These are phyloP conservation scores for Rubia occidens DNA, from an alignment of 305 asterid species.

Conservation along the genomic window DNA sequence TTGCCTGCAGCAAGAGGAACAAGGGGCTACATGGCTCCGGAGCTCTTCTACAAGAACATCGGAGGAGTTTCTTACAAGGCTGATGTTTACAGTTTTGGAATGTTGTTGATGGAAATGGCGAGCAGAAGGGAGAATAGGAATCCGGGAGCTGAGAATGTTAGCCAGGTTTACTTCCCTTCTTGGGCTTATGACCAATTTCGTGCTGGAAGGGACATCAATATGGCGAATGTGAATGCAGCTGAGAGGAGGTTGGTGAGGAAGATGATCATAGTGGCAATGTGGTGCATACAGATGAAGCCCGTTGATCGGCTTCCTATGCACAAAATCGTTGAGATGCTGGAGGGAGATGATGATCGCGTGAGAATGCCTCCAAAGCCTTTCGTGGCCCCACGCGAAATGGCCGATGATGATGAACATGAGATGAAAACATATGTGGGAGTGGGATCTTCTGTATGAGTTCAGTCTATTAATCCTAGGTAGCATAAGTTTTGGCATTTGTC, in stretches of 20 bases:
- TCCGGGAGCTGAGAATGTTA: constrained; percentile 16
- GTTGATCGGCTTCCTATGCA: constrained; percentile 33
- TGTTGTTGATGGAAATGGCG: constrained; percentile 41
- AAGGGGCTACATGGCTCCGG: constrained; percentile 26
- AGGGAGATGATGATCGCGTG: constrained; percentile 24
- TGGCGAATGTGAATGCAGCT: constrained; percentile 20
- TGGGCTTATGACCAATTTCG: constrained; percentile 31
- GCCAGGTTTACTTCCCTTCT: constrained; percentile 31
- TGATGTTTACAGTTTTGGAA: constrained; percentile 45
- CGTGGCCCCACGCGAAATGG: constrained; percentile 9
- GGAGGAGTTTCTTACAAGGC: constrained; percentile 29
- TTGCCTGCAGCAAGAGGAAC: constrained; percentile 24
- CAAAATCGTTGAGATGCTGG: constrained; percentile 35
- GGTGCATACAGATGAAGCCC: constrained; percentile 39
- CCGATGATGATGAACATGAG: constrained; percentile 16
- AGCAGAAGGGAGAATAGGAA: constrained; percentile 21
- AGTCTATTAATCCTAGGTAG: constrained; percentile 3
- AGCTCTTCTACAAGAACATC: constrained; percentile 22
- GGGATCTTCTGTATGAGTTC: background rate
- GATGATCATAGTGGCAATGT: constrained; percentile 30
- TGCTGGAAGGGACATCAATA: constrained; percentile 26
- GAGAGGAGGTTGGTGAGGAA: constrained; percentile 32
- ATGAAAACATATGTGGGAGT: background rate
- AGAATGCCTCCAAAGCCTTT: constrained; percentile 32
- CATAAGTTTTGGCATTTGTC: background rate